Base-by-base conservation (phyloP, 805 yeast species). In the Starmerella tilneyi region DNA sequence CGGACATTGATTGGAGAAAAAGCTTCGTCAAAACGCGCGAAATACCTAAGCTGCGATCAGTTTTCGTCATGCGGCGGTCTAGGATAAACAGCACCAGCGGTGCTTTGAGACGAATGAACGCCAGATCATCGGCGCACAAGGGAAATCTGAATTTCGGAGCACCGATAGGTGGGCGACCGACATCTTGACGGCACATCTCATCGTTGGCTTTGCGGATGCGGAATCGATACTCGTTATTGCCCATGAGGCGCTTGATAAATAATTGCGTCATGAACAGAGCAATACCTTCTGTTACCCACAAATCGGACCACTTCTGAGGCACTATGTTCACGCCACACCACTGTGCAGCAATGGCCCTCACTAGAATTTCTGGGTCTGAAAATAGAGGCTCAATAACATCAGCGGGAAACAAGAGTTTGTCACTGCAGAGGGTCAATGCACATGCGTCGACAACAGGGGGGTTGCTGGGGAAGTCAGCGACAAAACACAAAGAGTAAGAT, bases 291-390 rank as follows among this genome's bases (percentile, higher is more conserved):
- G 88, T 81, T 51, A 89, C 75, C 98, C 99, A 92, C 6, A 84
- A 53, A 61, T 92, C 96, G 54, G 82, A 76, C 59, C 78, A 73
- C 0, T 78, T 72, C 44, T 72, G 73, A 0, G 97, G 96, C 3
- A 85, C 79, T 16, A 92, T 84, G 59, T 84, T 84, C 28, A 92
- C 79, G 15, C 96, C 96, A 0, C 94, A 75, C 94, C 96, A 92
- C 61, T 92, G 98, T 4, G 76, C 73, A 0, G 97, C 81, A 17
- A 92, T 62, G 0, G 84, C 78, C 45, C 76, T 74, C 0, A 89
- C 71, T 3, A 92, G 61, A 0, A 67, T 59, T 49, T 83, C 85
- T 0, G 95, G 83, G 2, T 76, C 72, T 0, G 74, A 57, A 54
- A 81, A 79, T 44, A 84, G 69, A 1, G 94, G 89, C 52, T 92